These are phyloP conservation scores for Acanthamoeba culbertsoni DNA, from an alignment of 208 protist species.

Conservation along the genomic window DNA sequence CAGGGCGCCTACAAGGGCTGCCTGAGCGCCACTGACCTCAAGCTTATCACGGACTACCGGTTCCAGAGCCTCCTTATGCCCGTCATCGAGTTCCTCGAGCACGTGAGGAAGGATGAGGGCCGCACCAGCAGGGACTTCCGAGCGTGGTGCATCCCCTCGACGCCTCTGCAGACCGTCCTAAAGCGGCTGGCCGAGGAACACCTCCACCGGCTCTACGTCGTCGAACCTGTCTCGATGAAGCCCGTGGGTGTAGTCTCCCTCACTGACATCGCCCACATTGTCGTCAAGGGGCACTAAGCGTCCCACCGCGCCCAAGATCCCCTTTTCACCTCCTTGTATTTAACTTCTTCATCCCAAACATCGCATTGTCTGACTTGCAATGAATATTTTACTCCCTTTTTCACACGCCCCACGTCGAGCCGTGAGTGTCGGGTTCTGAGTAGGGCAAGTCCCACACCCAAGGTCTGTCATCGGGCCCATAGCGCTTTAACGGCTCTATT, in stretches of 20 bases:
- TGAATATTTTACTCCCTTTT: neutral
- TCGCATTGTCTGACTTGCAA: neutral
- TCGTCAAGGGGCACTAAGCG: neutral
- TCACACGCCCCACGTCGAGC: neutral
- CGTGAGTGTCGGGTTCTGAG: neutral
- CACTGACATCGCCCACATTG: slow-evolving; percentile 38
- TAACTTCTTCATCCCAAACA: no score
- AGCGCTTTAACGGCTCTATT: neutral
- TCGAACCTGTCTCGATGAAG: neutral
- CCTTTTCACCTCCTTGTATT: neutral
- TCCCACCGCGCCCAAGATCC: neutral
- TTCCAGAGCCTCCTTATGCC: slow-evolving; percentile 11
- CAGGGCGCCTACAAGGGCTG: slow-evolving; percentile 1
- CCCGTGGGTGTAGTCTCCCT: slow-evolving; percentile 1
- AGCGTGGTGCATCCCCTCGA: slow-evolving; percentile 24
- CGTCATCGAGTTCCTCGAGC: neutral
- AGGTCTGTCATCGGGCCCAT: neutral
- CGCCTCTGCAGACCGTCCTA: neutral
- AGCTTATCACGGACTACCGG: neutral
- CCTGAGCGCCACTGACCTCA: slow-evolving; percentile 40
- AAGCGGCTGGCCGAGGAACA: slow-evolving; percentile 36
- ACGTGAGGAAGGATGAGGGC: slow-evolving; percentile 29
- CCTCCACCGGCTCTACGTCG: slow-evolving; percentile 28
- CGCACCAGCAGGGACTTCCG: neutral
- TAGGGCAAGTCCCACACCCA: neutral